Conservation (phyloP, 441 rosid species). For the Gossypium schwendimanii region DNA sequence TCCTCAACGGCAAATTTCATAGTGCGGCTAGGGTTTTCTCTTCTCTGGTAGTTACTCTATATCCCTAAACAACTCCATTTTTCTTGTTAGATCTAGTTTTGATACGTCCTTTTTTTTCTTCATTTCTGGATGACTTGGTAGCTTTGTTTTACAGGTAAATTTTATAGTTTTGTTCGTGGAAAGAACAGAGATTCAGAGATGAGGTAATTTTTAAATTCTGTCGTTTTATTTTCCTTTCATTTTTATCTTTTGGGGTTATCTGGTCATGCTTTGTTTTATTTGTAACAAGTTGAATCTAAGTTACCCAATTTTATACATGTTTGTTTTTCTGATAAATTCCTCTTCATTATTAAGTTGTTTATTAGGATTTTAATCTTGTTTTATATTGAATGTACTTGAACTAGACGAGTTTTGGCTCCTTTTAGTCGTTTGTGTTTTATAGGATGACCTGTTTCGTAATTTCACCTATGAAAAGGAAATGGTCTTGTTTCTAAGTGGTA, state of each 20-base stretch:
- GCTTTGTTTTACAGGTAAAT: background rate
- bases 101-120: background rate
- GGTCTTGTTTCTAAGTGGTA: too few relatives aligned
- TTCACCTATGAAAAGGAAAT: background rate
- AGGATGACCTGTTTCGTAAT: background rate
- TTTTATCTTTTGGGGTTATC: background rate
- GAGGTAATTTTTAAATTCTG: conserved; percentile 8
- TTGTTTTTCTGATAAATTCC: background rate
- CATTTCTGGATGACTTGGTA: background rate
- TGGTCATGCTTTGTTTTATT: background rate
- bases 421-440: background rate
- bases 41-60: background rate
- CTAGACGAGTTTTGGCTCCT: background rate
- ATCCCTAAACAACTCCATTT: background rate
- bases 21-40: background rate
- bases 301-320: background rate
- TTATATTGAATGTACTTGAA: background rate
- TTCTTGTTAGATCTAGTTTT: background rate
- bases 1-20: background rate
- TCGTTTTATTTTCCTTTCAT: too few relatives aligned
- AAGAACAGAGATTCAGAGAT: background rate
- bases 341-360: background rate
- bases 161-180: background rate
- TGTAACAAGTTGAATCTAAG: background rate
- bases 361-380: background rate